phyloP scores from a whole-genome alignment of 805 yeast species.

The Komagataella mondaviorum region DNA sequence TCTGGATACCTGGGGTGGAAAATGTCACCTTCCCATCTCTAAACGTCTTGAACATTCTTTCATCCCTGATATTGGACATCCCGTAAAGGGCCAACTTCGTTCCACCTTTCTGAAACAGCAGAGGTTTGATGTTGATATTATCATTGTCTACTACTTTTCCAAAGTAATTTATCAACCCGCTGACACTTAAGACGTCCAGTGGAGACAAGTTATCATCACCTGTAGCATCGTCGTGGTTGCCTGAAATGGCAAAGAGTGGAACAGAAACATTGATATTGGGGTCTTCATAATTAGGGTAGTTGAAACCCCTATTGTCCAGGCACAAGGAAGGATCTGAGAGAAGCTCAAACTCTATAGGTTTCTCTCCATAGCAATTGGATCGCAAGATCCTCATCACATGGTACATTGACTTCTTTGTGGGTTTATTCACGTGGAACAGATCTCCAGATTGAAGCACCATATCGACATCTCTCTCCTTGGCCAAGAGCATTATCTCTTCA shows the following conservation, averaged over 20 bases:
- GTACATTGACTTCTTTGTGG: slow-evolving; percentile 73
- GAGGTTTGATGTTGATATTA: slow-evolving; percentile 58
- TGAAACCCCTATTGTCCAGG: slow-evolving; percentile 45
- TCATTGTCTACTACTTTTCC: slow-evolving; percentile 74
- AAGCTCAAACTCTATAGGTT: slow-evolving; percentile 75
- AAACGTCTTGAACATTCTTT: slow-evolving; percentile 70
- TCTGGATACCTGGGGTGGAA: slow-evolving; percentile 45
- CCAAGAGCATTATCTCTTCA: slow-evolving; percentile 67
- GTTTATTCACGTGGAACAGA: slow-evolving; percentile 81
- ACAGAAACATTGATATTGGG: slow-evolving; percentile 79
- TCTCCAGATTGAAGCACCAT: slow-evolving; percentile 91
- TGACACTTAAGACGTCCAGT: slow-evolving; percentile 66
- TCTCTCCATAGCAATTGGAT: slow-evolving; percentile 65
- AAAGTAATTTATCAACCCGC: slow-evolving; percentile 81
- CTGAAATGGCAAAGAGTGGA: slow-evolving; percentile 87
- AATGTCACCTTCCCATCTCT: slow-evolving; percentile 72
- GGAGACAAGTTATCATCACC: slow-evolving; percentile 79
- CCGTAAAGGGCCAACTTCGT: slow-evolving; percentile 85
- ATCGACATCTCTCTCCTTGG: slow-evolving; percentile 62
- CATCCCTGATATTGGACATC: slow-evolving; percentile 79
- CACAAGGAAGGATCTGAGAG: slow-evolving; percentile 64
- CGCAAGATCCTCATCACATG: slow-evolving; percentile 69
- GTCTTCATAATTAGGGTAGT: slow-evolving; percentile 78
- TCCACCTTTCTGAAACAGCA: slow-evolving; percentile 68
- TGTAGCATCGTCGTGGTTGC: slow-evolving; percentile 94